Base-by-base conservation (phyloP, 495 filamentous ascomycete genomes). In the Elasticomyces elasticus region DNA sequence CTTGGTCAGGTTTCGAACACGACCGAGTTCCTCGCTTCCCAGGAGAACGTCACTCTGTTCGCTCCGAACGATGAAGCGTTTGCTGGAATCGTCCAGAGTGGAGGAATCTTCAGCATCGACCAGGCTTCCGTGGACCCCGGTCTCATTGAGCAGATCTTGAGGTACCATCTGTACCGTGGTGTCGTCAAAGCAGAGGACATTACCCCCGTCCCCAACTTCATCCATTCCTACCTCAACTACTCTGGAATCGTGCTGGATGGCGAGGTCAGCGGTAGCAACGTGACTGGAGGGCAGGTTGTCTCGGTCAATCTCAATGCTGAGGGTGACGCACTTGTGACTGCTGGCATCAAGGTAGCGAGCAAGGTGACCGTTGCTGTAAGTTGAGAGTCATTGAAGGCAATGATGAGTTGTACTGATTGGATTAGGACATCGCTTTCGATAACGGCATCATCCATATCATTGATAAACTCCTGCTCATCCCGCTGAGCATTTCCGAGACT, bases 381-480 rank as follows among this genome's bases (percentile, higher is more conserved):
- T 37, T n/a, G n/a, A 37, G 31, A 37, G 10, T n/a, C 31, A 37
- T 37, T 37, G 31, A 10, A 37, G 10, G 31, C 31, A 37, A 10
- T 37, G n/a, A 10, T n/a, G 31, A 37, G n/a, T 37, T 10, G 31
- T 20, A 42, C 45, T 55, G 52, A 51, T 38, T 22, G 2, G 11
- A 6, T 0, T 40, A 60, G 58, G 48, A 60, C 25, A 17, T 60
- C 40, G 5, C 45, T 26, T 52, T 30, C 44, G 59, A 54, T 22
- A 56, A 57, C 30, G 63, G 65, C 26, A 35, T 64, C 53, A 44
- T 66, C 27, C 65, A 67, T 26, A 56, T 66, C n/a, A 64, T 67
- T 42, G 62, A 66, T 37, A 55, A 43, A n/a, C 58, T 67, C 30
- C 54, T 66, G 26, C n/a, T 27, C 19, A 55, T 60, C 10, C 58